Conservation (phyloP, 1,284 basidiomycete species). For the Fomitopsis schrenkii region DNA sequence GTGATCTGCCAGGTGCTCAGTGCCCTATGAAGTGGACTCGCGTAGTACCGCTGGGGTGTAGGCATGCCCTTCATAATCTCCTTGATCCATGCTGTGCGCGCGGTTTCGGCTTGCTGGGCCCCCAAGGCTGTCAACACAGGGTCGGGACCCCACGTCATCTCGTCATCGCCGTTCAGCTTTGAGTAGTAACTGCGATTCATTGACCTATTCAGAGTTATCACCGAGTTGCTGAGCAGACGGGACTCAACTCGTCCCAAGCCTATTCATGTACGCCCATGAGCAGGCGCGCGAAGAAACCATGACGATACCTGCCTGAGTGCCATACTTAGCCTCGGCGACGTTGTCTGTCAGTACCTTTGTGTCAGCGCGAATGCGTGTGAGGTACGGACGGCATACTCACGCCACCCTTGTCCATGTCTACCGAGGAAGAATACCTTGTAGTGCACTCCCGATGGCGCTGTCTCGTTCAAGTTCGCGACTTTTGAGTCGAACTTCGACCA, state of each 20-base stretch:
- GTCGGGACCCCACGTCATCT: constrained; percentile 82
- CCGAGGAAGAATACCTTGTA: constrained; percentile 67
- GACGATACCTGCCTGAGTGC: constrained; percentile 40
- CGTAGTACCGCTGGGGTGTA: constrained; percentile 59
- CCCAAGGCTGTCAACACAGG: constrained; percentile 70
- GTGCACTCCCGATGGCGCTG: constrained; percentile 32
- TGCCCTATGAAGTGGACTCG: constrained; percentile 52
- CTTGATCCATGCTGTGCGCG: constrained; percentile 52
- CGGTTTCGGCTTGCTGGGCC: constrained; percentile 54
- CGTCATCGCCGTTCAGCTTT: constrained; percentile 63
- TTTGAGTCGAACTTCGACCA: constrained; percentile 48
- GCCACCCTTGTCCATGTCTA: constrained; percentile 72
- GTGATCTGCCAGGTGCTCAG: constrained; percentile 9
- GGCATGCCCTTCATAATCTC: constrained; percentile 54
- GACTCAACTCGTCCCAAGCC: constrained; percentile 54
- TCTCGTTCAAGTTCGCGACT: constrained; percentile 43
- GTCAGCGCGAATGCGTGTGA: not conserved
- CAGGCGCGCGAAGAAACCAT: not conserved
- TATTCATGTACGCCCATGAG: constrained; percentile 12
- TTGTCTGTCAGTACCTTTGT: constrained; percentile 52
- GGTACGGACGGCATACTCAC: constrained; percentile 33
- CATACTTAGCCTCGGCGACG: constrained; percentile 69
- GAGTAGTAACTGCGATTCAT: constrained; percentile 43
- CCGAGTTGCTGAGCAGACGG: not conserved
- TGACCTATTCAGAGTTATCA: not conserved